Evolutionary conservation across 768 basidiomycete genomes (phyloP), one percentile per base, ranked within the genome.

Genomic region (Tylopilus vinaceipallidus): DNA sequence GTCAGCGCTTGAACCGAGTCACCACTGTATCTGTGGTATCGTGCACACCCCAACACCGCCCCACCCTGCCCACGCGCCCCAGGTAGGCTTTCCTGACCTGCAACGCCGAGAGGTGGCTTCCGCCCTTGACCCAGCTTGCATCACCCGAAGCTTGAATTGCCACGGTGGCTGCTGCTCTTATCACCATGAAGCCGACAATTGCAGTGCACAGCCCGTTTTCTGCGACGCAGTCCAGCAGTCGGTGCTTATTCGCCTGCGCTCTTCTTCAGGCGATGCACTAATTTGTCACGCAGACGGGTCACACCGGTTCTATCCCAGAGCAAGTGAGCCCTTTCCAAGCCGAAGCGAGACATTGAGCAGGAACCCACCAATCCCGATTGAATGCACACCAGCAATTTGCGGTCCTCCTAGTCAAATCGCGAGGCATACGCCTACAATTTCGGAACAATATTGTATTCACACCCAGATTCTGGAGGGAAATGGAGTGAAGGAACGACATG

Each of bases 81-180:
- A n/a, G n/a, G n/a, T n/a, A n/a, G n/a, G n/a, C n/a, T n/a, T n/a
- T n/a, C n/a, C n/a, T n/a, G n/a, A n/a, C n/a, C n/a, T n/a, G n/a
- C n/a, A n/a, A n/a, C n/a, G n/a, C n/a, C n/a, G n/a, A n/a, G n/a
- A n/a, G n/a, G n/a, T n/a, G n/a, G n/a, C 68, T 50, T 72, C 64
- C 22, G 62, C 63, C 52, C 77, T 54, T 49, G 49, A 47, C 58
- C 58, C 52, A 63, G 42, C 32, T 22, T n/a, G 40, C 34, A 29
- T 45, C 7, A 6, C 53, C 34, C 19, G 30, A 54, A 24, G 19
- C 16, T 29, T 12, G n/a, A 48, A 50, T 55, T 37, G 27, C 24
- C 7, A 27, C 22, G 34, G 35, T 8, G 12, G 22, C 27, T 39
- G 30, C 19, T 7, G 14, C 19, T 19, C 22, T 32, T 27, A 27